These are phyloP conservation scores for Coprinopsis cinerea DNA, from an alignment of 768 basidiomycete genomes.

Conservation along the genomic window DNA sequence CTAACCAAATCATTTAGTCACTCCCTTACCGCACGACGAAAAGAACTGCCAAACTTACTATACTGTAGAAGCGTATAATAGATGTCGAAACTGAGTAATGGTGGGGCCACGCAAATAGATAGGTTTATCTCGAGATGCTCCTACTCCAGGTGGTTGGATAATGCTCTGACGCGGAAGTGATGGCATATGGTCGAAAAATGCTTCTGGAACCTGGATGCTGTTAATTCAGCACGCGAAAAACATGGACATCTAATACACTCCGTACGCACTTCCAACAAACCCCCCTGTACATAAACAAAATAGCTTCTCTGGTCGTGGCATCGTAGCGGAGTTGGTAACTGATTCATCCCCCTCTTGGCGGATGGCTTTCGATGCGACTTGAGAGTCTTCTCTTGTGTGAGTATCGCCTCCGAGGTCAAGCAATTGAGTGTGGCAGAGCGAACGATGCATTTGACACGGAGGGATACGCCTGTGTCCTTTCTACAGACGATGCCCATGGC, in stretches of 20 bases:
- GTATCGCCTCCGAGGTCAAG: background rate
- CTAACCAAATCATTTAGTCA: no score
- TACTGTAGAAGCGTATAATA: constrained; percentile 34
- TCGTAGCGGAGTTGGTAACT: no score
- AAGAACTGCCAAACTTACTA: constrained; percentile 25
- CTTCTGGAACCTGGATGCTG: constrained; percentile 12
- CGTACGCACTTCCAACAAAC: background rate
- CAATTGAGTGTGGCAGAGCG: background rate
- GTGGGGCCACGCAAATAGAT: constrained; percentile 33
- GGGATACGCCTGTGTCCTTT: background rate
- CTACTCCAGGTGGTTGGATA: constrained; percentile 12
- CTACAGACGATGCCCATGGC: constrained; percentile 3
- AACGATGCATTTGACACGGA: background rate
- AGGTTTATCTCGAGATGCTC: constrained; percentile 23
- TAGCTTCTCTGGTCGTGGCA: no score
- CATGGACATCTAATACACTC: background rate
- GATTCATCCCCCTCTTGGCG: no score
- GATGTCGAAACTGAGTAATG: constrained; percentile 29
- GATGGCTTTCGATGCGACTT: no score
- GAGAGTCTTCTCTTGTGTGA: no score
- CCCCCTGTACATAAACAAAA: background rate
- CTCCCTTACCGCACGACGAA: no score
- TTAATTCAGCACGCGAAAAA: background rate
- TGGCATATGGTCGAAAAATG: constrained; percentile 18
- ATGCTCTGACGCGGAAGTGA: constrained; percentile 11